Evolutionary conservation across 805 yeast genomes (phyloP).

Genomic region (Candida vartiovaarae): DNA sequence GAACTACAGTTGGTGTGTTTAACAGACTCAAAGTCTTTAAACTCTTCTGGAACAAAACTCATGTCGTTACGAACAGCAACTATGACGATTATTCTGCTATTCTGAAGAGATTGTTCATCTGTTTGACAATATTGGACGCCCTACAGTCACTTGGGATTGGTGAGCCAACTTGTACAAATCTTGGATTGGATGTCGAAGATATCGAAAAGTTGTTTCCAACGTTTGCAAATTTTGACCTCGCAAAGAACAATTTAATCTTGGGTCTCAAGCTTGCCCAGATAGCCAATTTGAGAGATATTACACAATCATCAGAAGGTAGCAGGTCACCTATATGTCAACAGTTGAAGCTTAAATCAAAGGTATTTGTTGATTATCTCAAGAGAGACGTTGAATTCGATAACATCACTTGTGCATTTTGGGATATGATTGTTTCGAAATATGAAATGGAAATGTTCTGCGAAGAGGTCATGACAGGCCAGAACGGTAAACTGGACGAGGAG

Average conservation of each 20-base stretch:
- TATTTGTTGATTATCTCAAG: neutral
- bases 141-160: slow-evolving; percentile 48
- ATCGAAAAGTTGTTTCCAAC: slow-evolving; percentile 18
- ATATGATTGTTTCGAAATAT: slow-evolving; percentile 28
- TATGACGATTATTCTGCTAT: slow-evolving; percentile 21
- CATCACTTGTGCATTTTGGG: slow-evolving; percentile 20
- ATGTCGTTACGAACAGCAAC: slow-evolving; percentile 12
- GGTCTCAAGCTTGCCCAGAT: slow-evolving; percentile 21
- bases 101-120: slow-evolving; percentile 38
- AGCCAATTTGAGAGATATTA: slow-evolving; percentile 6
- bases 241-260: slow-evolving; percentile 21
- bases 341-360: neutral
- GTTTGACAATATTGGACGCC: slow-evolving; percentile 43
- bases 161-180: slow-evolving; percentile 27
- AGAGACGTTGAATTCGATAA: slow-evolving; percentile 7
- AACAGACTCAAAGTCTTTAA: slow-evolving; percentile 49
- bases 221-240: slow-evolving; percentile 12
- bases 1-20: slow-evolving; percentile 45
- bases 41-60: slow-evolving; percentile 21
- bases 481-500: slow-evolving; percentile 22
- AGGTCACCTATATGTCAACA: neutral
- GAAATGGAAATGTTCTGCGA: slow-evolving; percentile 30
- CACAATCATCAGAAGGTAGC: neutral
- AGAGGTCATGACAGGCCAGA: slow-evolving; percentile 23
- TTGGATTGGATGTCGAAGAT: slow-evolving; percentile 10